These are phyloP conservation scores for Aspergillus bridgeri DNA, from an alignment of 495 filamentous ascomycete species.

Conservation along the genomic window DNA sequence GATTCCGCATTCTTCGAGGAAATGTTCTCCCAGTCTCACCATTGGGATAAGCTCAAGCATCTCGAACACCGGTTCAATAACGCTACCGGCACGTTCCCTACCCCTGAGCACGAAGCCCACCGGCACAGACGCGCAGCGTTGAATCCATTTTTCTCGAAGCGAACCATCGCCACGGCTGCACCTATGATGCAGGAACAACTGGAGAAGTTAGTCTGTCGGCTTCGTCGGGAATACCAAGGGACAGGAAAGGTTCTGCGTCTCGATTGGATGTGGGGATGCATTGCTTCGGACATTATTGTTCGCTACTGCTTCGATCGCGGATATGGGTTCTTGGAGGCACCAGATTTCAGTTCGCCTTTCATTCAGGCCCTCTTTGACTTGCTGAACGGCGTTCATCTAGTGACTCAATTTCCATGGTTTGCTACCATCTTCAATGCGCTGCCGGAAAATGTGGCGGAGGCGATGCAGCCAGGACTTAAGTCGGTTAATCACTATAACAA, in stretches of 20 bases:
- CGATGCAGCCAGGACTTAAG: slow-evolving; percentile 10
- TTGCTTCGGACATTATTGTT: slow-evolving; percentile 14
- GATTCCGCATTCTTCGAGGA: slow-evolving; percentile 37
- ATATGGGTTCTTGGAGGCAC: slow-evolving; percentile 9
- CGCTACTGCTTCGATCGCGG: slow-evolving; percentile 9
- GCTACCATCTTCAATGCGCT: slow-evolving; percentile 5
- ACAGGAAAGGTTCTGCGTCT: slow-evolving; percentile 11
- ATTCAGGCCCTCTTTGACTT: slow-evolving; percentile 14
- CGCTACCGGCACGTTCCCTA: slow-evolving; percentile 9
- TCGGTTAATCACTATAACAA: slow-evolving; percentile 10
- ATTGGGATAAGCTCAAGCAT: slow-evolving; percentile 16
- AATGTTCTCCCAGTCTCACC: slow-evolving; percentile 16
- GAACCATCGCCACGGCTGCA: slow-evolving; percentile 11
- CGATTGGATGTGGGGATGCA: slow-evolving; percentile 15
- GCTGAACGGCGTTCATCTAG: slow-evolving; percentile 13
- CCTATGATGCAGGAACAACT: slow-evolving; percentile 14
- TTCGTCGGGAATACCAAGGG: slow-evolving; percentile 9
- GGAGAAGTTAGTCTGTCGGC: slow-evolving; percentile 5
- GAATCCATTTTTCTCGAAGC: slow-evolving; percentile 29
- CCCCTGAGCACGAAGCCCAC: slow-evolving; percentile 30
- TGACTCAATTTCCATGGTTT: slow-evolving; percentile 11
- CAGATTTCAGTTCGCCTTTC: slow-evolving; percentile 11
- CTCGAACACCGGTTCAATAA: slow-evolving; percentile 13
- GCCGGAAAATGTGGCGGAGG: slow-evolving; percentile 4
- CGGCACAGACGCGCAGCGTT: slow-evolving; percentile 27